Base-by-base conservation (phyloP, 106 monocot genomes). In the Platanthera guangdongensis region DNA sequence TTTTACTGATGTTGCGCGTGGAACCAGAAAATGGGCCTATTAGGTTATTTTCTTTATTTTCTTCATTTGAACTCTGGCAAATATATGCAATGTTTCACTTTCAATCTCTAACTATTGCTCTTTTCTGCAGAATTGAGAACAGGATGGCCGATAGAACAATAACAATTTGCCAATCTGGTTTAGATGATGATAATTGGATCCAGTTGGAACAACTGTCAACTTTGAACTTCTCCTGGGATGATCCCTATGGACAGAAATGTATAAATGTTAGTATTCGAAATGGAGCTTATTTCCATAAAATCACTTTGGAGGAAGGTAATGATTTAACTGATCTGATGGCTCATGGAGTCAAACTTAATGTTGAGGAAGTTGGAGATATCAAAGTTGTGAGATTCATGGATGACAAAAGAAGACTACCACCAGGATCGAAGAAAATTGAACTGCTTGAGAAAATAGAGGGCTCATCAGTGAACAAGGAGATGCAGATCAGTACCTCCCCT, bases 41-140 rank as follows among this genome's bases (percentile, higher is more conserved):
- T 70, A 97, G 97, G 99, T 94, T n/a, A 71, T 81, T 65, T 65
- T 77, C 62, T 63, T 54, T 8, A 16, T 80, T 45, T 32, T 47
- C 13, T 73, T 8, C 50, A 72, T 49, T 63, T 48, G 4, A 22
- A 57, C 19, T 49, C 15, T 19, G 8, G 14, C 21, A 50, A 51
- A 39, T 15, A 51, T 46, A 13, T 74, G 50, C 16, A 39, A 51
- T 10, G 18, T 8, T 13, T 1, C 18, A 15, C 8, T 46, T 63
- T 68, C 21, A 18, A 18, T 74, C 47, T 50, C 28, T 16, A 77
- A 54, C 6, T 63, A 77, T 54, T 68, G 39, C 32, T 84, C 51
- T 72, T 52, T 78, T 75, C 68, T 72, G 60, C 84, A 99, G 99
- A 77, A 82, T 99, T 81, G 99, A 99, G 68, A 99, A 99, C 67